Evolutionary conservation across 805 yeast species (phyloP), one percentile per base, ranked within the genome.

Genomic region (Candida yuanshanica): DNA sequence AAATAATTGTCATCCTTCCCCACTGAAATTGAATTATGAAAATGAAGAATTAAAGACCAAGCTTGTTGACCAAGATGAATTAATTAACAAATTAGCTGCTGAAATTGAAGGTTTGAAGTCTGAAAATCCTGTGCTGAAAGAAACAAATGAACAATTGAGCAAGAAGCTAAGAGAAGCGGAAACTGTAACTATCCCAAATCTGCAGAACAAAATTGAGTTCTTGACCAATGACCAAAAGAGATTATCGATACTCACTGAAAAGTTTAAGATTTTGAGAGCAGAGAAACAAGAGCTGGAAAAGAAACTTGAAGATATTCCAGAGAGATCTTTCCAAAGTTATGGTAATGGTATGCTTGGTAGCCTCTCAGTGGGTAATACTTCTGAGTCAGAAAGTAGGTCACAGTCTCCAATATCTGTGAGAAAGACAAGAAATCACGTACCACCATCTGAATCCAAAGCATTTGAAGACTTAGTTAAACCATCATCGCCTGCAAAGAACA

Each of bases 11-110:
- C 57, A 66, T 22, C 81, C 85, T 22, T 69, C 77, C 38, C 63
- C 78, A 14, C 63, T 79, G 23, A 79, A 79, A 39, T 55, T 81
- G 45, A 70, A 74, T 26, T 74, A 75, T 50, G 78, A 77, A 43
- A 75, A 78, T 45, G 70, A 79, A 5, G 75, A 72, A 38, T 51
- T 82, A 43, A 70, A 68, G 51, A 59, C 69, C 31, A 72, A 70
- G 43, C 51, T 79, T 23, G 58, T 70, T 16, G 60, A 66, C 25
- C 72, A 75, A 47, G 75, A 74, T 24, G 80, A 78, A 39, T 37
- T 60, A 39, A 59, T 75, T 4, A 66, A 66, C 35, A 72, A 75
- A 43, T 62, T 71, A 24, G 65, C 67, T 42, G 72, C 76, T 5
- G 74, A 70, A 42, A 55, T 77, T 17, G 69, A 66, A 5, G 65